Evolutionary conservation across 192 early-diverging fungal genomes (phyloP), one percentile per base, ranked within the genome.

Genomic region (Coemansia sp.): DNA sequence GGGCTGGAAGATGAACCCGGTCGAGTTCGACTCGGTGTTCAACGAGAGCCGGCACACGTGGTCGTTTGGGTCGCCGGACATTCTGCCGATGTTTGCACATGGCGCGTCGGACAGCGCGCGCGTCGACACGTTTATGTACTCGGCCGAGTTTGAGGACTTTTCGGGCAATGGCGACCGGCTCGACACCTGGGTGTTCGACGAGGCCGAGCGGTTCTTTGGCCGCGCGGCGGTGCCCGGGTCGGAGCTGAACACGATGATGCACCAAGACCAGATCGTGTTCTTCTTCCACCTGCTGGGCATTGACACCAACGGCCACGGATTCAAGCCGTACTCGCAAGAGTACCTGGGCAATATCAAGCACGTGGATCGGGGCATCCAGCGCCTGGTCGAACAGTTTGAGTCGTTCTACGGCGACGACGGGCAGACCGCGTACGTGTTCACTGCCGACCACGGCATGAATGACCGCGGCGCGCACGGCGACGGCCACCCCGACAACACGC

Each of bases 31-130:
- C 63, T 94, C 92, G 3, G 82, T 94, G 17, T 97, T 97, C 72
- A 97, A 97, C 79, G 81, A 95, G 68, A 88, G 84, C 44, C 67
- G 84, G 42, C 89, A 97, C 67, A 95, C 95, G 0, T 97, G 93
- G 93, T 95, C 93, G 12, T 97, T 94, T 75, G 95, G 95, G 19
- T 93, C 92, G 42, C 95, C 95, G 15, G 95, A 97, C 67, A 97
- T 97, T 57, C 71, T 97, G 45, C 92, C 91, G 26, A 97, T 97
- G 93, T 97, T 97, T 81, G 82, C 87, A 8, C 82, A 92, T 5
- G 94, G 94, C 32, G 91, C 94, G 4, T 86, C 90, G 0, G 88
- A 94, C 63, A 80, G 79, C 11, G 56, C 69, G 47, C 79, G 79
- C 22, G 84, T 97, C 11, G 92, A 97, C 29, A 92, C 86, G 11